phyloP scores from a whole-genome alignment of 257 asterid species.

The Salvia rosmarinus region DNA sequence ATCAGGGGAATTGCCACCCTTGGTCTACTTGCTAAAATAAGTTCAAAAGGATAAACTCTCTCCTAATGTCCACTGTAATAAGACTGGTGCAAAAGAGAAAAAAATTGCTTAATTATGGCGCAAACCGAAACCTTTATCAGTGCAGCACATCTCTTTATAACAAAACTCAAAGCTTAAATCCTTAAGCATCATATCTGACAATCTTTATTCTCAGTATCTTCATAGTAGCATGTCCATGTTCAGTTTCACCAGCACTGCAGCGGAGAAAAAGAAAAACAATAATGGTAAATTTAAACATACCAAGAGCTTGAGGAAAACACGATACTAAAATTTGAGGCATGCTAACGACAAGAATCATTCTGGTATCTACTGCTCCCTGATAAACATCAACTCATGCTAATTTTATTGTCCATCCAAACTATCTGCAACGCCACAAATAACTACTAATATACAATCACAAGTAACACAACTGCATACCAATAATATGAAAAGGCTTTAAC shows the following conservation, averaged over 20 bases:
- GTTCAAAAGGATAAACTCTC: not conserved
- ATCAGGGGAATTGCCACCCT: too few species aligned
- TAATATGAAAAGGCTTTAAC: not conserved
- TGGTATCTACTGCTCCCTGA: too few species aligned
- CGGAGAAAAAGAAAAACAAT: not conserved
- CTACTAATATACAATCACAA: not conserved
- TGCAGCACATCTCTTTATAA: conserved; percentile 19
- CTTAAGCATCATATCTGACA: conserved; percentile 24
- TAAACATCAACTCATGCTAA: too few species aligned
- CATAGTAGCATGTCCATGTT: conserved; percentile 19
- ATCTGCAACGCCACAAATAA: too few species aligned
- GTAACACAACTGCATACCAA: not conserved
- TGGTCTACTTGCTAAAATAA: not conserved
- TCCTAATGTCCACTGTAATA: conserved; percentile 14
- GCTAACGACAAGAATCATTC: too few species aligned
- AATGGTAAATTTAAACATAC: not conserved
- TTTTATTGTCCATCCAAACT: too few species aligned
- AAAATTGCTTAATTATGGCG: not conserved
- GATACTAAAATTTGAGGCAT: not conserved
- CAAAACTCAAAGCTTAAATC: not conserved
- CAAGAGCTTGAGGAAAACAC: not conserved
- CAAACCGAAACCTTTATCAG: conserved; percentile 6
- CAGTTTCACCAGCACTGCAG: conserved; percentile 36
- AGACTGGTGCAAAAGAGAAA: not conserved
- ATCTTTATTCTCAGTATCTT: conserved; percentile 32